phyloP scores from a whole-genome alignment of 2,329 filamentous ascomycete genomes.

The Claviceps paspali region DNA sequence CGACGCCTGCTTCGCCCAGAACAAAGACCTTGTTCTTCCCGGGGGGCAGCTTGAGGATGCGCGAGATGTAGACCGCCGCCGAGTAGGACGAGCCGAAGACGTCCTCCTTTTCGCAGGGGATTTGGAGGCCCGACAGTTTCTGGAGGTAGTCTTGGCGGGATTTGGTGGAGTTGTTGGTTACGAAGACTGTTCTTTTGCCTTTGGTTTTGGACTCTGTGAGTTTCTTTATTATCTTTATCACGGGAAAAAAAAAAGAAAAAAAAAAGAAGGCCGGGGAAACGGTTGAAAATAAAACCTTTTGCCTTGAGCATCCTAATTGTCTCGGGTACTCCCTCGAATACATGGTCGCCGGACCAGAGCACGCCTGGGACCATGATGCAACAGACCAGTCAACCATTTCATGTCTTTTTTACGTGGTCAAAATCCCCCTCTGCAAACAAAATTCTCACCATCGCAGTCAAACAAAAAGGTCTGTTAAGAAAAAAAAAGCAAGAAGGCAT shows the following conservation, averaged over 20 bases:
- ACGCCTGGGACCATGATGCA: slow-evolving; percentile 72
- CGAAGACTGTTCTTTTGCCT: slow-evolving; percentile 90
- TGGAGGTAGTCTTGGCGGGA: slow-evolving; percentile 83
- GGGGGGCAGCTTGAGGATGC: slow-evolving; percentile 66
- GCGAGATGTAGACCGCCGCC: slow-evolving; percentile 85
- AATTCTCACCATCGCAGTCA: slow-evolving; percentile 76
- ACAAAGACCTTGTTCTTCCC: slow-evolving; percentile 90
- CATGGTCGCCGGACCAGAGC: slow-evolving; percentile 85
- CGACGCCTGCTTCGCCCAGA: slow-evolving; percentile 80
- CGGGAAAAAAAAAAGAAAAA: too few relatives aligned
- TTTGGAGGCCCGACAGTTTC: slow-evolving; percentile 71
- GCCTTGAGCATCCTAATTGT: slow-evolving; percentile 70
- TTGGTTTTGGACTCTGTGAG: not conserved
- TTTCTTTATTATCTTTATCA: not conserved
- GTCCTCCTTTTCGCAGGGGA: slow-evolving; percentile 69
- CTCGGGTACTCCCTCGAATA: slow-evolving; percentile 74
- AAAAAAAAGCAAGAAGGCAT: too few relatives aligned
- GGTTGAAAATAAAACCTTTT: slow-evolving; percentile 61
- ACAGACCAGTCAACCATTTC: too few relatives aligned
- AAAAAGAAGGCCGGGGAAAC: too few relatives aligned
- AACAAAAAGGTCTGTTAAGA: slow-evolving; percentile 50
- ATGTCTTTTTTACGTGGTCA: too few relatives aligned
- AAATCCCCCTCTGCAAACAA: slow-evolving; percentile 1
- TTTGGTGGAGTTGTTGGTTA: slow-evolving; percentile 98
- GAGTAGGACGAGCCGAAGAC: slow-evolving; percentile 95